Conservation (phyloP, 345 rosid species). For the Eucalyptus camaldulensis region DNA sequence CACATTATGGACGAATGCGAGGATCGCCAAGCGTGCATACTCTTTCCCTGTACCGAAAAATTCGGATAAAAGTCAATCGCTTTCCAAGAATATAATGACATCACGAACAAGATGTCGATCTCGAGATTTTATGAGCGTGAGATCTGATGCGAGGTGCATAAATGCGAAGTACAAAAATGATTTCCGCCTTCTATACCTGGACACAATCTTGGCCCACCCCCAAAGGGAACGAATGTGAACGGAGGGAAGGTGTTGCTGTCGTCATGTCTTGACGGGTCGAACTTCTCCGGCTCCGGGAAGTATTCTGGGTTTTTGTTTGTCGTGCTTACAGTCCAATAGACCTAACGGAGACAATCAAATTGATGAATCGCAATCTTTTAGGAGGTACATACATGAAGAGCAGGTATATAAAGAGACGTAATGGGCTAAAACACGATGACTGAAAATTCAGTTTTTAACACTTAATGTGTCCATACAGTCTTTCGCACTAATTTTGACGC, state of each 20-base stretch:
- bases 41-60: slow-evolving; percentile 23
- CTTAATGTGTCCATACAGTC: not conserved
- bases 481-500: not conserved
- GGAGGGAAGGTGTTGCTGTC: slow-evolving; percentile 10
- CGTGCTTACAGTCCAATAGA: slow-evolving; percentile 34
- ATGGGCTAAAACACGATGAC: not conserved
- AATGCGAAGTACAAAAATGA: not conserved
- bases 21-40: slow-evolving; percentile 26
- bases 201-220: slow-evolving; percentile 33
- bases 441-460: not conserved
- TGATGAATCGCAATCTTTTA: not conserved
- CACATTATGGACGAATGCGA: slow-evolving; percentile 22
- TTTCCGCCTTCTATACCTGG: slow-evolving; percentile 20
- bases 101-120: not conserved
- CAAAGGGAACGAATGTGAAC: slow-evolving; percentile 30
- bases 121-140: not conserved
- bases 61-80: not conserved
- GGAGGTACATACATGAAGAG: not conserved
- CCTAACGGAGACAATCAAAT: not conserved
- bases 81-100: not conserved
- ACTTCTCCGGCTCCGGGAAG: slow-evolving; percentile 18
- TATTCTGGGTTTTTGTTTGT: slow-evolving; percentile 26
- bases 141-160: not conserved
- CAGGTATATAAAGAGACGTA: not conserved
- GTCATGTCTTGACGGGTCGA: slow-evolving; percentile 26